A percentile compares a stretch with the other conserved stretches of the same genome.
Conservation (phyloP, 2,329 filamentous ascomycete genomes). For the Diplocarpon mali region DNA sequence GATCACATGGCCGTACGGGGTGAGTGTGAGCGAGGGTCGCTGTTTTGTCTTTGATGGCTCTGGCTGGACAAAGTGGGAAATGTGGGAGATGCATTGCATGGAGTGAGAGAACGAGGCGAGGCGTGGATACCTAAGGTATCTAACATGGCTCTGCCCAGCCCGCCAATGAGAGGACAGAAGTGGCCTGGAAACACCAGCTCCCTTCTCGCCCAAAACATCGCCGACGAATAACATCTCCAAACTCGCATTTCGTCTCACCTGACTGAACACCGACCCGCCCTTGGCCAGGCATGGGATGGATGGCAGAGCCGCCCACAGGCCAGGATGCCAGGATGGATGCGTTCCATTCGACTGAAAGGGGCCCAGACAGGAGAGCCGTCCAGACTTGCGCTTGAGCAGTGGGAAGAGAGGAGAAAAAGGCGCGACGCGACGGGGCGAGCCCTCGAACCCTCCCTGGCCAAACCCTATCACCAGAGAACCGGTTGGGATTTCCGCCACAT, state of each 20-base stretch:
- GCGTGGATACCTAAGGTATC: background rate
- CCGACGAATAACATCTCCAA: conserved; percentile 17
- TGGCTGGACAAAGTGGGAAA: no score
- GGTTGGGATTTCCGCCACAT: no score
- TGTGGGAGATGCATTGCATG: no score
- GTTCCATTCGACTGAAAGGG: conserved; percentile 10
- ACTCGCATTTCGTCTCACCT: conserved; percentile 11
- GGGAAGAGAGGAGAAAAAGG: no score
- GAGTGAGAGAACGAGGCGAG: background rate
- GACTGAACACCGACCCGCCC: conserved; percentile 17
- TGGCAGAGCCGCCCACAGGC: conserved; percentile 20
- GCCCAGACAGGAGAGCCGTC: background rate
- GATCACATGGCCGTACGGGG: no score
- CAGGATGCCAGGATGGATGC: conserved; percentile 16
- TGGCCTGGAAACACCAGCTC: conserved; percentile 11
- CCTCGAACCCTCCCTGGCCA: background rate
- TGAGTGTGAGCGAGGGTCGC: no score
- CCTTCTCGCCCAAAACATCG: conserved; percentile 5
- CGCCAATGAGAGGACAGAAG: conserved; percentile 16
- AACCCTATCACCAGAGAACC: background rate
- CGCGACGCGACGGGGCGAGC: no score
- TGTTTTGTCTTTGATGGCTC: no score
- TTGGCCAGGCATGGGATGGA: conserved; percentile 16
- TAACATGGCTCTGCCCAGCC: conserved; percentile 8
- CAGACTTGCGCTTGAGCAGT: no score